Conservation (phyloP, 2,329 filamentous ascomycete species). For the Aureobasidium pullulans region DNA sequence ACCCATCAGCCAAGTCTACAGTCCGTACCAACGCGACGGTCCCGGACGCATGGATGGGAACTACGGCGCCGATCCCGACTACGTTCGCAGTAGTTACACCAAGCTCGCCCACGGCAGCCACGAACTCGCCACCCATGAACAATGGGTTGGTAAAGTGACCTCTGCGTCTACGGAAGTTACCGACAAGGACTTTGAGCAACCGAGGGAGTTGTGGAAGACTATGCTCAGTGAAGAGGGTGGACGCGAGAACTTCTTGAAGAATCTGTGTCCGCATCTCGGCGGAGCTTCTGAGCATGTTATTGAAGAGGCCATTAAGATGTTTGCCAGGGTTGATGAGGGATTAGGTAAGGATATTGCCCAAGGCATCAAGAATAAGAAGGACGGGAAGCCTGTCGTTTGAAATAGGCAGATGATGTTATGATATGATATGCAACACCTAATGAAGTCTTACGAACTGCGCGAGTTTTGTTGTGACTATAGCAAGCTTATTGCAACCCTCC, state of each 20-base stretch:
- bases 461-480: too few species aligned
- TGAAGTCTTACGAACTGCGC: too few species aligned
- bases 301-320: constrained; percentile 2
- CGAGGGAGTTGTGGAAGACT: constrained; percentile 40
- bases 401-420: too few species aligned
- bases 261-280: constrained; percentile 17
- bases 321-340: constrained; percentile 1
- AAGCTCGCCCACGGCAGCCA: constrained; percentile 13
- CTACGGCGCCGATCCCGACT: constrained; percentile 41
- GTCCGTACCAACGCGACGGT: constrained; percentile 34
- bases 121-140: constrained; percentile 16
- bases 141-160: constrained; percentile 21
- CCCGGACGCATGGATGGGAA: constrained; percentile 32
- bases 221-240: constrained; percentile 25
- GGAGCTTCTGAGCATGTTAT: neutral
- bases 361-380: constrained; percentile 8
- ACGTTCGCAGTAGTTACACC: constrained; percentile 29
- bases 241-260: constrained; percentile 24
- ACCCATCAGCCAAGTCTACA: constrained; percentile 17
- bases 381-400: neutral
- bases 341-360: constrained; percentile 3
- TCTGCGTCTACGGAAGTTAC: constrained; percentile 29
- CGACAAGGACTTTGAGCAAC: constrained; percentile 46
- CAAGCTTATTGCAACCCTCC: too few species aligned
- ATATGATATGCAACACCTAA: too few species aligned